Evolutionary conservation across 345 rosid genomes (phyloP), one percentile per base, ranked within the genome.

Genomic region (Citrus inodora): DNA sequence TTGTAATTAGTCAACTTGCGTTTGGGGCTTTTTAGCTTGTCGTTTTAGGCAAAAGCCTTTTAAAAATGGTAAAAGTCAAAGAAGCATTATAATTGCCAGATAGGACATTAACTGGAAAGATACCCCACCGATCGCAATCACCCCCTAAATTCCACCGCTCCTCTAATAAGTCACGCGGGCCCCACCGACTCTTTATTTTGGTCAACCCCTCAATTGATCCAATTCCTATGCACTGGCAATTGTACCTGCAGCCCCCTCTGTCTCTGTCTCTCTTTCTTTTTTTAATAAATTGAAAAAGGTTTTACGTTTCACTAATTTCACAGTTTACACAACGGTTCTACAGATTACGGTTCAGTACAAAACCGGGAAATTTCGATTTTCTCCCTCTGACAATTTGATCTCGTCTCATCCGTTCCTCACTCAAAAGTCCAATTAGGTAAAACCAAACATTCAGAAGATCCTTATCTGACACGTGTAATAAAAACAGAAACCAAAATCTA

Each of bases 151-250:
- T 64, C 76, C 40, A 79, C 85, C 80, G 82, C 77, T 69, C 33
- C 61, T 8, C 27, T 60, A 6, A 53, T 35, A 14, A 1, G 58
- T 62, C 25, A 64, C 56, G 46, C 71, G 82, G 82, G 74, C 51
- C 77, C 78, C 56, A 7, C 27, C 1, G 13, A 2, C 22, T 14
- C 66, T 75, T 75, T 76, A 33, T 46, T 68, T 61, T 7, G n/a
- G 85, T 79, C 85, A 83, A 83, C 82, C 74, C 80, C 79, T 10
- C 27, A 22, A 24, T 19, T 19, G 60, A 42, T 59, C 56, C 28
- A 13, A 69, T 24, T 64, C 71, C 81, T 9, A 33, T 8, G 70
- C 64, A 61, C 21, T 14, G 21, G 51, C 58, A 53, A 53, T 53
- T 9, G 70, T 55, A 27, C n/a, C 33, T 27, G 37, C 59, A 10